A percentile compares a stretch with the other conserved stretches of the same genome.
Evolutionary conservation across 768 basidiomycete genomes (phyloP).

Genomic region (Suillus clintonianus): DNA sequence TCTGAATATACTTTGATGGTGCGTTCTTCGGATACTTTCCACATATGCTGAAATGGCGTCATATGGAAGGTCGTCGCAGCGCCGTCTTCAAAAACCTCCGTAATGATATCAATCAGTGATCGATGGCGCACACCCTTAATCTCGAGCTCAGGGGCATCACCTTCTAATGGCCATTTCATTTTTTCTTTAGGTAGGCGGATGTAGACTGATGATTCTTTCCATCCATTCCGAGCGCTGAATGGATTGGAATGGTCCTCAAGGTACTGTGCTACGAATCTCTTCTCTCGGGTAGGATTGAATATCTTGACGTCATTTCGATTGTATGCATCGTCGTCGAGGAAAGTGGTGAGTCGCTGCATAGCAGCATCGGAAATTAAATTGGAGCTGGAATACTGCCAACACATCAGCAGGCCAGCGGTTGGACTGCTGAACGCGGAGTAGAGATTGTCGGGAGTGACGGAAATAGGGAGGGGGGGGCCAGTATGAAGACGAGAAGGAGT

Average conservation of each 20-base stretch:
- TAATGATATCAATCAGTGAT: constrained; percentile 1
- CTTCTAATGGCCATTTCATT: neutral
- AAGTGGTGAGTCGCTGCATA: constrained; percentile 24
- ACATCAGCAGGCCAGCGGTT: neutral
- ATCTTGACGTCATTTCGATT: constrained; percentile 14
- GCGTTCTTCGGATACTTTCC: constrained; percentile 7
- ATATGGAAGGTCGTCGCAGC: constrained; percentile 18
- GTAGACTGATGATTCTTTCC: constrained; percentile 3
- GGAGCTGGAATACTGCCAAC: neutral
- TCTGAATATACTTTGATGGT: neutral
- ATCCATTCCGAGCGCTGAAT: constrained; percentile 4
- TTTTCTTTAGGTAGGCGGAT: constrained; percentile 10
- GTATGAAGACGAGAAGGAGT: neutral
- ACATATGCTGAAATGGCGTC: constrained; percentile 24
- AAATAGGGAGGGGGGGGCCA: neutral
- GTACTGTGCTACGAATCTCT: neutral
- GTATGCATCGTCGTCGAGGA: constrained; percentile 23
- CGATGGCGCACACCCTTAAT: constrained; percentile 6
- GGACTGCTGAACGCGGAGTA: neutral
- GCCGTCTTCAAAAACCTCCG: neutral
- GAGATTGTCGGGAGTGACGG: neutral
- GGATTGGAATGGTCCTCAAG: neutral
- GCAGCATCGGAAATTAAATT: neutral
- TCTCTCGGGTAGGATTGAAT: constrained; percentile 13
- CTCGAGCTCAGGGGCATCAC: neutral